Evolutionary conservation across 2,329 filamentous ascomycete genomes (phyloP).

Genomic region (Colletotrichum tofieldiae): DNA sequence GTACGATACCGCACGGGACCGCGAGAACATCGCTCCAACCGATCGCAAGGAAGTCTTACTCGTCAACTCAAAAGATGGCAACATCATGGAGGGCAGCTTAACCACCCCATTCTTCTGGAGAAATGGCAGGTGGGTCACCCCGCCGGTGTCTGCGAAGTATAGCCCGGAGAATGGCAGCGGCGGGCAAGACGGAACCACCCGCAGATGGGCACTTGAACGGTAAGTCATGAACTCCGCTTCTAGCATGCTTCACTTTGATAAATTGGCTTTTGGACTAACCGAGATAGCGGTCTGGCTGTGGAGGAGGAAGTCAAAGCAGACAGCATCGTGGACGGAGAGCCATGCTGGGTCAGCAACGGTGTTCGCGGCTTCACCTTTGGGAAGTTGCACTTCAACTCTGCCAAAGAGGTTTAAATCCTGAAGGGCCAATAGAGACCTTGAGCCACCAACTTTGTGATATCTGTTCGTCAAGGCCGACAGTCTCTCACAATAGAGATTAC

Average conservation of each 20-base stretch:
- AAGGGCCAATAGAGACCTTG: neutral
- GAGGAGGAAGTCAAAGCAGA: slow-evolving; percentile 74
- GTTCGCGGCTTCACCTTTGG: slow-evolving; percentile 82
- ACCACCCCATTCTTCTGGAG: slow-evolving; percentile 89
- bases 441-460: neutral
- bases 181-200: slow-evolving; percentile 86
- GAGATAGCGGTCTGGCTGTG: slow-evolving; percentile 70
- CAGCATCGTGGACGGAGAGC: slow-evolving; percentile 79
- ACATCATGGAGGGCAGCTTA: slow-evolving; percentile 88
- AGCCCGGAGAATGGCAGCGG: slow-evolving; percentile 69
- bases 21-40: slow-evolving; percentile 68
- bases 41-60: slow-evolving; percentile 82
- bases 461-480: neutral
- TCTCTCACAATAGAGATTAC: neutral
- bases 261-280: slow-evolving; percentile 36
- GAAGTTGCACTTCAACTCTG: slow-evolving; percentile 51
- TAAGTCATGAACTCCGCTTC: slow-evolving; percentile 50
- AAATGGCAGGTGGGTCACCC: slow-evolving; percentile 83
- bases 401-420: neutral
- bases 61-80: slow-evolving; percentile 70
- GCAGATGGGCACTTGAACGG: slow-evolving; percentile 86
- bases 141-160: slow-evolving; percentile 68
- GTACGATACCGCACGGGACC: slow-evolving; percentile 79
- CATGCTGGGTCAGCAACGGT: slow-evolving; percentile 91
- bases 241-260: neutral